Conservation (phyloP, 202 grass and related monocot genomes). For the Setaria viridis region DNA sequence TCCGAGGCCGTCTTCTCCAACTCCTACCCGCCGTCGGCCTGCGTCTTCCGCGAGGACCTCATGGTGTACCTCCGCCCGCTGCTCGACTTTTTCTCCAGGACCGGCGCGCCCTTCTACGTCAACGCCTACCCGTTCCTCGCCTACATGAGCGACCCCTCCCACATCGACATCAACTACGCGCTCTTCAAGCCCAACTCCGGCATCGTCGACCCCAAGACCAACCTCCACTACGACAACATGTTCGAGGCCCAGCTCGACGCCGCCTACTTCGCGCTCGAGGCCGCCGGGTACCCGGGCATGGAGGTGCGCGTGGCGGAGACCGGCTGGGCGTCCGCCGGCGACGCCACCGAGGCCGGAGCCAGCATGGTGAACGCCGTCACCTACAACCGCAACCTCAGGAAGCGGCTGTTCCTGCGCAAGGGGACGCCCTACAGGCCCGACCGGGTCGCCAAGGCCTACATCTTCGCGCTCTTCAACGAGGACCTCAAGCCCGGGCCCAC, state of each 20-base stretch:
- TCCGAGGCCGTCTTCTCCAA: slow-evolving; percentile 60
- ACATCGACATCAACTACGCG: slow-evolving; percentile 68
- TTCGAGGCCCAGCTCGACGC: slow-evolving; percentile 78
- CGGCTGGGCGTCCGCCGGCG: slow-evolving; percentile 59
- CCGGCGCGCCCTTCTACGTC: slow-evolving; percentile 64
- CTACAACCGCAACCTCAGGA: slow-evolving; percentile 58
- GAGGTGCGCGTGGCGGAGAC: slow-evolving; percentile 68
- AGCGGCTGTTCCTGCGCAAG: slow-evolving; percentile 42
- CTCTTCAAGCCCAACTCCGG: slow-evolving; percentile 66
- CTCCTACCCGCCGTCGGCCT: slow-evolving; percentile 62
- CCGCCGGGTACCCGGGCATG: slow-evolving; percentile 45
- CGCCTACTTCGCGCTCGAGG: slow-evolving; percentile 56
- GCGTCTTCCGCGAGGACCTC: slow-evolving; percentile 52
- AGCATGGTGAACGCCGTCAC: slow-evolving; percentile 44
- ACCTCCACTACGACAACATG: slow-evolving; percentile 66
- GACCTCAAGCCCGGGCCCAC: slow-evolving; percentile 62
- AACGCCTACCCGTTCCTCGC: slow-evolving; percentile 82
- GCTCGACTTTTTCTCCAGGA: slow-evolving; percentile 58
- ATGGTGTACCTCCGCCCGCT: slow-evolving; percentile 56
- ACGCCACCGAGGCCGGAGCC: slow-evolving; percentile 58
- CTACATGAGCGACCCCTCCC: slow-evolving; percentile 64
- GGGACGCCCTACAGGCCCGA: slow-evolving; percentile 62
- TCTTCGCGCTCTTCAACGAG: slow-evolving; percentile 99
- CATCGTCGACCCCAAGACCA: slow-evolving; percentile 50
- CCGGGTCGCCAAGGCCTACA: slow-evolving; percentile 48